Base-by-base conservation (phyloP, 305 asterid species). In the Salvia sclarea region DNA sequence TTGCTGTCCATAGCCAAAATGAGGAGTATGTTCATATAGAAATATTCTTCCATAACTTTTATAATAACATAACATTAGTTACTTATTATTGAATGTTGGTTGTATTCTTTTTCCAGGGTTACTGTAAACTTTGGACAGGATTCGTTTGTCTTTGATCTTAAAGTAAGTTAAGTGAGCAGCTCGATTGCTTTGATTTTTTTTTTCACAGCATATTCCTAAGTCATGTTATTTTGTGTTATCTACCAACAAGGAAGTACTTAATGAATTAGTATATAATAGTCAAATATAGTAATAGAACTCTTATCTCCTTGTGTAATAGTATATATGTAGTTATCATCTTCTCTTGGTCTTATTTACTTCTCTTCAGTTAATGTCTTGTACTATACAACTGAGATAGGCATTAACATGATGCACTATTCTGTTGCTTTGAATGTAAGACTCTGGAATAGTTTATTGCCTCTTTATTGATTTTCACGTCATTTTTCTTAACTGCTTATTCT, bases 1-100 rank as follows among this genome's bases (percentile, higher is more conserved):
- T 94, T 71, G 88, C 97, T 41, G 97, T 94, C 68, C 97, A 91
- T 77, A 91, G 99, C 88, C 97, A 83, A 77, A 76, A 83, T 83
- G 99, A 94, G 83, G 96, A 86, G 99, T 94, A 94, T 68, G 97
- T 79, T 62, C 71, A 57, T 33, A 43, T 68, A 56, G 30, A 38
- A 62, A 45, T 61, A 25, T 75, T 75, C 55, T 53, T 58, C 69
- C 43, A 41, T 33, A 24, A 41, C 40, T 65, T 49, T 52, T 56
- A 63, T 68, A 43, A 53, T 59, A 64, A 17, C 17, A 55, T 31
- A 21, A 53, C 24, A 54, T 30, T 63, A 44, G 48, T 70, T 69
- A 65, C 54, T 60, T 76, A 43, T 71, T 54, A 66, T 66, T 68
- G 37, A 78, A 60, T 69, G 64, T 62, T 73, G 75, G 70, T 67